Evolutionary conservation across 31 red algal genomes (phyloP), one percentile per base, ranked within the genome.

Genomic region (Bonnemaisonia californica): DNA sequence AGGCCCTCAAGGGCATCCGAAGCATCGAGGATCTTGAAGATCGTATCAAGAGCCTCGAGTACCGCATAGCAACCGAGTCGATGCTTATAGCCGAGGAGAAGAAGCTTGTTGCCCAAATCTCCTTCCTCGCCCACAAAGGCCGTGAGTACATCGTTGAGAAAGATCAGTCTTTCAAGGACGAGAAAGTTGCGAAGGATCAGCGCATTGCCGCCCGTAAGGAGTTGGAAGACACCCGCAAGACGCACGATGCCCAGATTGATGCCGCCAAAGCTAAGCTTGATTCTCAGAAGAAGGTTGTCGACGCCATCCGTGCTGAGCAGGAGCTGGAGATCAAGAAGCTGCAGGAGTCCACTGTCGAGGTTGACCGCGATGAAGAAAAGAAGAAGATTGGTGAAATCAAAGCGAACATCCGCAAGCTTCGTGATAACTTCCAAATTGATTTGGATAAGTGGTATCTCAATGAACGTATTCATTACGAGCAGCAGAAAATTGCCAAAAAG

Each of bases 401-500:
- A 35, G 41, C 74, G 37, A 51, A 61, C 63, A 87, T 92, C 32
- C 70, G 77, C 42, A 58, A 81, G 28, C 66, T 91, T 34, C 85
- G 83, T 57, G 77, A 89, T 37, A 74, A 86, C 34, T 91, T 73
- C 78, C 71, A 89, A 41, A 76, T 62, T 28, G 87, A 91, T 28
- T 73, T 83, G 38, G 90, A 97, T 48, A 56, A 81, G 72, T 97
- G 94, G 94, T 88, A 86, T 62, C 68, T 92, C 38, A 90, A 88
- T 57, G 86, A 92, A 64, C 83, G 84, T 24, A 79, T 90, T 56
- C 58, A 78, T 41, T 59, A 48, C 29, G 84, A 91, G 61, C 90
- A 92, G 48, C 89, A 88, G 69, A 84, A 92, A 32, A 82, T 91
- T 41, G 71, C 70, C 1, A 86, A 79, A 57, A 80, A 69, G 39